Evolutionary conservation across 164 flowering plant species (phyloP).

Genomic region (Aristolochia californica): DNA sequence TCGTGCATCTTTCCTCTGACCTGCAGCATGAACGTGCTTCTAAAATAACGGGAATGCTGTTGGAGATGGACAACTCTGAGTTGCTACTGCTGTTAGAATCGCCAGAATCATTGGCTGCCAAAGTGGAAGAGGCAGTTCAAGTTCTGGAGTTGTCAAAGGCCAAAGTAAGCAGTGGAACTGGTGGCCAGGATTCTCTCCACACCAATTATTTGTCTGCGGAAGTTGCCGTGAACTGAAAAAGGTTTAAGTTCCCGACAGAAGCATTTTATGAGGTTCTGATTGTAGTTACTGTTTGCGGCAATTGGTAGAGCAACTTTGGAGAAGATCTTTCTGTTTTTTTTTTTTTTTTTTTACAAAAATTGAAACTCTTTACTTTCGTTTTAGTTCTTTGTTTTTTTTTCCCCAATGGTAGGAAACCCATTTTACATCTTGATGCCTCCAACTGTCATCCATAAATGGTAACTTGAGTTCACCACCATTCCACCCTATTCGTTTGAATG

Average conservation of each 20-base stretch:
- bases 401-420: too few relatives aligned
- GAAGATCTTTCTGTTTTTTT: too few relatives aligned
- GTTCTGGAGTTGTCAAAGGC: slow-evolving; percentile 60
- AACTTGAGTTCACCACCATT: too few relatives aligned
- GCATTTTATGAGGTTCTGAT: neutral
- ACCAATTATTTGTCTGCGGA: slow-evolving; percentile 42
- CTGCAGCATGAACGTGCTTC: slow-evolving; percentile 66
- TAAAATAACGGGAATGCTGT: slow-evolving; percentile 83
- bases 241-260: neutral
- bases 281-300: neutral
- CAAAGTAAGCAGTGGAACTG: slow-evolving; percentile 14
- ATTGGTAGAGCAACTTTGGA: neutral
- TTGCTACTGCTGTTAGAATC: slow-evolving; percentile 66
- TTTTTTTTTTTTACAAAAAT: neutral
- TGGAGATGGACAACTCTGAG: slow-evolving; percentile 90
- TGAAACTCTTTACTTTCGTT: neutral
- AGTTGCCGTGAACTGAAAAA: slow-evolving; percentile 44
- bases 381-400: too few relatives aligned
- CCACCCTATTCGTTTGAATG: too few relatives aligned
- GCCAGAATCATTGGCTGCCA: slow-evolving; percentile 54
- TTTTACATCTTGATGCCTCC: too few relatives aligned
- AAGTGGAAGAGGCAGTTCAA: slow-evolving; percentile 74
- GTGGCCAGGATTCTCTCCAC: slow-evolving; percentile 34
- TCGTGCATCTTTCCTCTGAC: neutral
- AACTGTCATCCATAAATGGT: too few relatives aligned